Conservation (phyloP, 257 asterid species). For the Vinca minor region DNA sequence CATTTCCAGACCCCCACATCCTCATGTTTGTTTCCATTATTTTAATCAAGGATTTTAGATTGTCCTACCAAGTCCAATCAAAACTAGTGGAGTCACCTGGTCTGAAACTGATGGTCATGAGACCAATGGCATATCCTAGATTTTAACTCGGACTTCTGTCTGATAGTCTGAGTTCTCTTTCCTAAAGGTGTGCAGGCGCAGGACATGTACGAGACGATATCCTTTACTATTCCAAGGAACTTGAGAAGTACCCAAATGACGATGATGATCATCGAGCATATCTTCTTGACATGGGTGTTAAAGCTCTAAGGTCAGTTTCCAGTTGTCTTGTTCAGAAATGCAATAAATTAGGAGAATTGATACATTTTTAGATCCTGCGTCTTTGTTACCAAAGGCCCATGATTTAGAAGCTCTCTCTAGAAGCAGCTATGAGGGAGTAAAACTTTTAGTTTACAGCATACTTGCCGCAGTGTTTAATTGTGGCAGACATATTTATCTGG, state of each 20-base stretch:
- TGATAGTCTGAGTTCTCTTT: not conserved
- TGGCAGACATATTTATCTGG: not conserved
- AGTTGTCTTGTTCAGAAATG: not conserved
- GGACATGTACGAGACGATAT: slow-evolving; percentile 91
- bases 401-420: too few species aligned
- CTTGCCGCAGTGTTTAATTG: not conserved
- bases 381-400: not conserved
- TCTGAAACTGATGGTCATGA: not conserved
- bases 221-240: slow-evolving; percentile 53
- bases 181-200: slow-evolving; percentile 84
- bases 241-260: slow-evolving; percentile 48
- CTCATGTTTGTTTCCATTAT: not conserved
- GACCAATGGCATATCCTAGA: not conserved
- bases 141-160: not conserved
- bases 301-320: slow-evolving; percentile 65
- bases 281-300: slow-evolving; percentile 76
- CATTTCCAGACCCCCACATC: not conserved
- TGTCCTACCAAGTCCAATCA: not conserved
- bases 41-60: not conserved
- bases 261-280: slow-evolving; percentile 70
- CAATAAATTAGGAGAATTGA: not conserved
- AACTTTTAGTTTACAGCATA: not conserved
- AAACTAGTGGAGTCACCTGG: not conserved
- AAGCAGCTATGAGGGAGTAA: too few species aligned
- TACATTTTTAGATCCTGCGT: not conserved